Percentiles rank a stretch among this genome's conserved stretches.
These are phyloP conservation scores for Penicillium waksmanii DNA, from an alignment of 495 filamentous ascomycete genomes.

Conservation along the genomic window DNA sequence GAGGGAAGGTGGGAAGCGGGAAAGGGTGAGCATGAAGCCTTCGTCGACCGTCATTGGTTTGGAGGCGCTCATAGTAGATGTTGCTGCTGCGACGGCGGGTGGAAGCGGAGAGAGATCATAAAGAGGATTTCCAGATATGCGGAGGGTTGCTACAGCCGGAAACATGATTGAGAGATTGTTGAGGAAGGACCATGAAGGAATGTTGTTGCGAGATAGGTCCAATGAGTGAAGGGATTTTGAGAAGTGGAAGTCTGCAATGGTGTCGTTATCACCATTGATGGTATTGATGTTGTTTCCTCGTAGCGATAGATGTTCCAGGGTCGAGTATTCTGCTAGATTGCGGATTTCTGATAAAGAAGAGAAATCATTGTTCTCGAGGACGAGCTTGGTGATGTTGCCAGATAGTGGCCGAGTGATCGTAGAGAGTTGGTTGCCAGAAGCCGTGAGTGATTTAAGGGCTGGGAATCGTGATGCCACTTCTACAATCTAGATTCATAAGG, in stretches of 20 bases:
- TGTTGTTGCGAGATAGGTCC: constrained; percentile 78
- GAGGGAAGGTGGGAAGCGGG: constrained; percentile 66
- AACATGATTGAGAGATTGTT: constrained; percentile 66
- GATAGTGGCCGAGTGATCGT: constrained; percentile 42
- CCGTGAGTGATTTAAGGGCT: constrained; percentile 58
- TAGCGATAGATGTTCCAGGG: constrained; percentile 57
- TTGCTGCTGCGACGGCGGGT: constrained; percentile 34
- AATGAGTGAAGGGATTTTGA: constrained; percentile 57
- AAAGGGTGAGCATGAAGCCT: constrained; percentile 83
- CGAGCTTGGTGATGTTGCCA: constrained; percentile 58
- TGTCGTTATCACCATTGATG: constrained; percentile 25
- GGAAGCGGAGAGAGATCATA: constrained; percentile 60
- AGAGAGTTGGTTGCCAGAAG: constrained; percentile 56
- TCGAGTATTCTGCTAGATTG: constrained; percentile 57
- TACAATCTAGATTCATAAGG: constrained; percentile 37
- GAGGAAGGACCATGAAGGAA: constrained; percentile 72
- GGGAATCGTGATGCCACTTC: constrained; percentile 56
- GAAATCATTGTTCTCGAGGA: constrained; percentile 77
- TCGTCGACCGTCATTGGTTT: constrained; percentile 65
- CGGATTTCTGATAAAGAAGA: constrained; percentile 60
- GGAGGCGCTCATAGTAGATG: constrained; percentile 18
- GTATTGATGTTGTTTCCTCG: constrained; percentile 48
- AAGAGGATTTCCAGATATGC: constrained; percentile 83
- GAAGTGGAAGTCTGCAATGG: constrained; percentile 41
- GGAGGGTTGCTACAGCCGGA: constrained; percentile 67